Base-by-base conservation (phyloP, 2,329 filamentous ascomycete species). In the Pestalotiopsis sp. region DNA sequence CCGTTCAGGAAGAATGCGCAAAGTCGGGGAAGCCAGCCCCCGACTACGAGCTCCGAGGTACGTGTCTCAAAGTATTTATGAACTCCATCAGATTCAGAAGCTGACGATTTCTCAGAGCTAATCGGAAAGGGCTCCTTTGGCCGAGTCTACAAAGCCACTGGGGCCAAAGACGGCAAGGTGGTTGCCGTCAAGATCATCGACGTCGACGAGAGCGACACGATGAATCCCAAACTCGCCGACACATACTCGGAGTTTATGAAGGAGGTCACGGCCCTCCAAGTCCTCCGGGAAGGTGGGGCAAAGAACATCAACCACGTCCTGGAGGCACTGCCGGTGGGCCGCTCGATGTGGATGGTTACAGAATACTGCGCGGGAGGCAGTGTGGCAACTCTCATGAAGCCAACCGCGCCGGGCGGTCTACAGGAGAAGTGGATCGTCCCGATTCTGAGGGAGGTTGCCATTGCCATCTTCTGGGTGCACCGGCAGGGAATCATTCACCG, bases 331-430 rank as follows among this genome's bases (percentile, higher is more conserved):
- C 90, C 92, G 9, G 89, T 95, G 49, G 92, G 92, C 57, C 90
- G 92, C 73, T 89, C 93, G 70, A 91, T 97, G 82, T 97, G 93
- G 93, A 93, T 96, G 83, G 89, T 96, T 68, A 95, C 92, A 69
- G 93, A 96, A 80, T 94, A 95, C 79, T 95, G 93, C 74, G 92
- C 92, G 5, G 93, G 93, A 70, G 93, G 93, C 63, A 96, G 93
- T 78, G 91, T 97, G 78, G 91, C 88, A 72, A 95, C 87, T 70
- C 86, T 88, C 69, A 91, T 91, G 89, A 88, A 87, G 76, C 89
- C 91, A n/a, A 91, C 88, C 1, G 84, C 86, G 3, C 88, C 89
- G 0, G 87, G 87, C 1, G 90, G 90, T 2, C 80, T 92, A n/a
- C 86, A 89, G 73, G 90, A 92, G 81, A 91, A 89, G 77, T 92